Evolutionary conservation across 352 stramenopile genomes (phyloP), one percentile per base, ranked within the genome.

Genomic region (Phytophthora ramorum): DNA sequence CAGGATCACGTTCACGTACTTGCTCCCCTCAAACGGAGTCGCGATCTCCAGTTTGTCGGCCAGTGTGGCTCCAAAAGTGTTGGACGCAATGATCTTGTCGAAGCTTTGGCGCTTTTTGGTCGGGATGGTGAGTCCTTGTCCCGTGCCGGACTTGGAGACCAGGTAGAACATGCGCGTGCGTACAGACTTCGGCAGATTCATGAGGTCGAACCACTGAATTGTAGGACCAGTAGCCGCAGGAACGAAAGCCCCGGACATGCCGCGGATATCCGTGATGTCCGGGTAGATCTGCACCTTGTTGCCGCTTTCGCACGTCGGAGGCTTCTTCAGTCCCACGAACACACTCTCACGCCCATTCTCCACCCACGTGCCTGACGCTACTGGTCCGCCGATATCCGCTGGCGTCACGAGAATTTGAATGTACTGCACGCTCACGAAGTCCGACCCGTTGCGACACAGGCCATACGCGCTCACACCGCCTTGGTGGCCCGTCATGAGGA

Each of bases 401-500:
- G 72, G 68, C 12, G 72, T 76, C 20, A 68, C 63, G 14, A 79
- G 37, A 19, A 63, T 57, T 38, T 72, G 59, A 20, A 79, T 46
- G 17, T 75, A 79, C 20, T 79, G 72, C 14, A 79, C 35, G 8
- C 63, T 71, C 19, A 79, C 59, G 38, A 75, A 79, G 48, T 76
- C 72, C 20, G 64, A 68, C 17, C 60, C 67, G 34, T 76, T 79
- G 10, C 68, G 72, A 28, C 72, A 79, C 0, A 79, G 37, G n/a
- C 68, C 72, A 28, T 79, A 79, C 3, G 72, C 55, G 35, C 72
- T 79, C 14, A 79, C 63, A 16, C 72, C 54, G 28, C 72, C 72
- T 19, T 77, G 72, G 43, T 79, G 63, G 14, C 72, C 72, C 7
- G 72, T 79, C 67, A 79, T 77, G 20, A 79, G 30, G 24, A 79